Evolutionary conservation across 2,329 filamentous ascomycete species (phyloP), one percentile per base, ranked within the genome.

Genomic region (Incumbomyces delicatus): DNA sequence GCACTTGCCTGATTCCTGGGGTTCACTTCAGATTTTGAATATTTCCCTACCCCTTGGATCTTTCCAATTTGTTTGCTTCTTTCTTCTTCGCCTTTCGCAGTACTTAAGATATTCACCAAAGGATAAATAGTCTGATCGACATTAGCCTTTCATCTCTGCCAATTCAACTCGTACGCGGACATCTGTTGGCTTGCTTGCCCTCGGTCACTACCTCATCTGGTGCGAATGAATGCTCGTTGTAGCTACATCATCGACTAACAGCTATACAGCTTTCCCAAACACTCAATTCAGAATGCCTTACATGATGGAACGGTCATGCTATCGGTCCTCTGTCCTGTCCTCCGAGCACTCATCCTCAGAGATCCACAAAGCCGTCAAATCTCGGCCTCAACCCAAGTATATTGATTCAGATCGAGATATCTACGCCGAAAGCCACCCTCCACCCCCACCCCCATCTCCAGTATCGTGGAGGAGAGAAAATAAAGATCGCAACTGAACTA

Each of bases 401-500:
- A 29, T 46, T 10, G 27, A 40, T 29, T 13, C 37, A 11, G 30
- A 41, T 20, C 27, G 44, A 33, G 30, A 40, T 33, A 12, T 20
- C 20, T 40, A 20, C 29, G 18, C 44, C 8, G 36, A 46, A 20
- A 40, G 44, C 27, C 44, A 40, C 36, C 44, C 36, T 17, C 44
- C 44, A 3, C 44, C 44, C 3, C 44, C 44, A 39, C 44, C 44
- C 6, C 44, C 44, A 7, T 35, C 36, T 46, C 44, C 44, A 30
- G 44, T 46, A 4, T 40, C 36, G 16, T 46, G 44, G 44, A 13
- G 44, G 27, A 35, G 33, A 45, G 42, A 45, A 13, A 45, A 45
- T 33, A 33, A 36, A 32, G 42, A 45, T 14, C 42, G 33, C 42
- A 45, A 45, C 27, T 45, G 27, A 38, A 34, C 20, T 17, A 22